Conservation (phyloP, 768 basidiomycete genomes). For the Tephrocybe sp. region DNA sequence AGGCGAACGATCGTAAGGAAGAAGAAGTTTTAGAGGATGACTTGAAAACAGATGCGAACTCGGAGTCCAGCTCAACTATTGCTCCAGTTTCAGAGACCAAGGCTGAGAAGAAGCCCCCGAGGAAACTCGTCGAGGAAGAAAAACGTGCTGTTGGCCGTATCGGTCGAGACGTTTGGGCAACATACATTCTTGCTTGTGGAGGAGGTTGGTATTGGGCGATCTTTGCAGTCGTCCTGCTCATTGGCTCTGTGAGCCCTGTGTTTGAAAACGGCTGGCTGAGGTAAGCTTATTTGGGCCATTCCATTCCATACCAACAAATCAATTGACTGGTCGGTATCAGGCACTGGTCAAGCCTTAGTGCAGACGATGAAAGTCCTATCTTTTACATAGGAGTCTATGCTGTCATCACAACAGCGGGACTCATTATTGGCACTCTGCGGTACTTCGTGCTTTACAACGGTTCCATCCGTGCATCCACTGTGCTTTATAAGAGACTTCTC, state of each 20-base stretch:
- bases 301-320: not conserved
- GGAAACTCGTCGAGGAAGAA: conserved; percentile 87
- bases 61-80: conserved; percentile 32
- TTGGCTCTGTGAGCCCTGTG: conserved; percentile 66
- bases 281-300: conserved; percentile 25
- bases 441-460: conserved; percentile 80
- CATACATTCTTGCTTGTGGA: conserved; percentile 54
- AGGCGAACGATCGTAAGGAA: conserved; percentile 33
- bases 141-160: conserved; percentile 76
- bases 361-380: conserved; percentile 42
- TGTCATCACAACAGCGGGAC: conserved; percentile 38
- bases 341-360: conserved; percentile 55
- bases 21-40: conserved; percentile 35
- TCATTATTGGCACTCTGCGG: conserved; percentile 54
- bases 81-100: conserved; percentile 27
- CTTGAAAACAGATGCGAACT: conserved; percentile 11
- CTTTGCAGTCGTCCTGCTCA: conserved; percentile 50
- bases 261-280: conserved; percentile 73
- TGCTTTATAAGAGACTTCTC: conserved; percentile 74
- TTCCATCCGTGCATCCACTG: conserved; percentile 77
- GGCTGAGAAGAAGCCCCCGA: conserved; percentile 55
- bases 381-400: conserved; percentile 79
- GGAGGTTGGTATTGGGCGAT: conserved; percentile 54
- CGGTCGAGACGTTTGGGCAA: conserved; percentile 61
- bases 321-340: conserved; percentile 32